Conservation (phyloP, 2,329 filamentous ascomycete species). For the Penicillium sp. region DNA sequence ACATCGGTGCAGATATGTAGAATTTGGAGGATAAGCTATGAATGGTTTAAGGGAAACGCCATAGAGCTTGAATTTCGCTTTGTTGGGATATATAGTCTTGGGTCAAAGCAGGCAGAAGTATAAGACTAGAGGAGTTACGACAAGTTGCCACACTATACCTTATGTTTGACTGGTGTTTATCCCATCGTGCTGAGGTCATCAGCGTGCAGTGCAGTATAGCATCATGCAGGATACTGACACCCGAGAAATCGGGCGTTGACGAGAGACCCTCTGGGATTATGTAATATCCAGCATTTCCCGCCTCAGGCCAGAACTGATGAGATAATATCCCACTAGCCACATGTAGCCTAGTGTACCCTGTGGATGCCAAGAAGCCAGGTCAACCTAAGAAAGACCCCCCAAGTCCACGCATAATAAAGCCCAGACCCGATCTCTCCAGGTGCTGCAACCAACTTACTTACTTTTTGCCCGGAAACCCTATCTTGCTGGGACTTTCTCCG, state of each 20-base stretch:
- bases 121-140: not conserved
- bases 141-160: not conserved
- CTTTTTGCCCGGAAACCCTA: not conserved
- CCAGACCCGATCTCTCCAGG: conserved; percentile 13
- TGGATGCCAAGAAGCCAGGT: conserved; percentile 28
- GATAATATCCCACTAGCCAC: not conserved
- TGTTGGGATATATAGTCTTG: not conserved
- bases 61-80: not conserved
- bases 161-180: not conserved
- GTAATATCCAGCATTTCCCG: not conserved
- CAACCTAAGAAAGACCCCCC: conserved; percentile 12
- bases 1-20: not conserved
- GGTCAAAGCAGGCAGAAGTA: not conserved
- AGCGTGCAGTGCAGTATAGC: not conserved
- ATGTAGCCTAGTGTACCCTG: conserved; percentile 12
- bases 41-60: not conserved
- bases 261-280: not conserved
- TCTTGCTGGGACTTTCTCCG: not conserved
- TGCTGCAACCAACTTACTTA: not conserved
- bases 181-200: not conserved
- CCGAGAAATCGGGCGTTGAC: not conserved
- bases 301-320: not conserved
- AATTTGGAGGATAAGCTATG: not conserved
- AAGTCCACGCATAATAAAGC: conserved; percentile 27
- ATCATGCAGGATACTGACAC: not conserved